Percentiles rank a stretch among this genome's conserved stretches.
These are phyloP conservation scores for Nicotiana benthamiana DNA, from an alignment of 257 asterid genomes.

Conservation along the genomic window DNA sequence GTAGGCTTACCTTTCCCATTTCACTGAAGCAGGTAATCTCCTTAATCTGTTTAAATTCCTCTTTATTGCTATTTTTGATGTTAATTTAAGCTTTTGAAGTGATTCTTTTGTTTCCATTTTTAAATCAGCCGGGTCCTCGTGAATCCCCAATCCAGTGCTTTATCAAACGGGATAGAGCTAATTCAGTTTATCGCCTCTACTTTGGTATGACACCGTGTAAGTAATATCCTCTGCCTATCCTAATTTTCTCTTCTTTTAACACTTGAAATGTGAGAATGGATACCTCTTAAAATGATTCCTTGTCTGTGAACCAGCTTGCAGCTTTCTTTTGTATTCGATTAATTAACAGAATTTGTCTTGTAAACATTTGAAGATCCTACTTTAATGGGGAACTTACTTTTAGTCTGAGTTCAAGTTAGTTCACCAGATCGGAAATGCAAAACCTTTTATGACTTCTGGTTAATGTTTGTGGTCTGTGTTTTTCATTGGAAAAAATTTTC, in stretches of 20 bases:
- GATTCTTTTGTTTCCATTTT: not conserved
- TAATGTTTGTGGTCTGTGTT: not conserved
- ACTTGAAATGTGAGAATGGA: not conserved
- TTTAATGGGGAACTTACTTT: not conserved
- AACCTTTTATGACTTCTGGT: not conserved
- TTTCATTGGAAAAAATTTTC: not conserved
- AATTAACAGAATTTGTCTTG: not conserved
- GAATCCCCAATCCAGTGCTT: conserved; percentile 83
- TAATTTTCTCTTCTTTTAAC: not conserved
- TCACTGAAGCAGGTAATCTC: conserved; percentile 79
- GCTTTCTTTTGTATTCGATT: not conserved
- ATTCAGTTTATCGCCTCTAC: conserved; percentile 60
- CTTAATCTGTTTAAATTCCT: not conserved
- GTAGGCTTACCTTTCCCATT: conserved; percentile 87
- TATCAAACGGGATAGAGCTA: conserved; percentile 77
- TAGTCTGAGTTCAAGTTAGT: not conserved
- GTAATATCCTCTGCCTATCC: conserved; percentile 15
- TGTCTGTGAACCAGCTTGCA: not conserved
- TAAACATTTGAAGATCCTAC: not conserved
- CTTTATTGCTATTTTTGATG: not conserved
- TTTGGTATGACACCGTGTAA: conserved; percentile 84
- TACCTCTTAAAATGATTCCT: not conserved
- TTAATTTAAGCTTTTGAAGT: not conserved
- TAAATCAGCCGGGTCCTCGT: conserved; percentile 79
- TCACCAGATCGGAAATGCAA: not conserved